These are phyloP conservation scores for Mucor irregularis DNA, from an alignment of 371 early-diverging fungal genomes.

Conservation along the genomic window DNA sequence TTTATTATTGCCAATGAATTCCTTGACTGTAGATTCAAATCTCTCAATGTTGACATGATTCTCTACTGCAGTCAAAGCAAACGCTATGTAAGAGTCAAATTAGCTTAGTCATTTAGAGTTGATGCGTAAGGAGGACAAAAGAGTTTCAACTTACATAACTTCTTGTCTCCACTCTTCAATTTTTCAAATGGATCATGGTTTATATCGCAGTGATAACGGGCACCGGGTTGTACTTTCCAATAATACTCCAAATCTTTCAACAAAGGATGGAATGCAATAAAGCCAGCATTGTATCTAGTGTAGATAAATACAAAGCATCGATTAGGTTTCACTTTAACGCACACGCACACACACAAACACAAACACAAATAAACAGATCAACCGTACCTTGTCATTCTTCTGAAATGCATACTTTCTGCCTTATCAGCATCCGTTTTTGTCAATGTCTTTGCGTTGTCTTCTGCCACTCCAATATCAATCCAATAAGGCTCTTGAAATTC, in stretches of 20 bases:
- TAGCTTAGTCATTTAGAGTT: neutral
- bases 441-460: conserved; percentile 15
- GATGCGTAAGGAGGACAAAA: neutral
- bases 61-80: conserved; percentile 77
- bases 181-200: conserved; percentile 33
- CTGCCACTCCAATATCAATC: conserved; percentile 33
- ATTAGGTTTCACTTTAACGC: neutral
- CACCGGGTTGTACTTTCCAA: conserved; percentile 45
- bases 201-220: conserved; percentile 37
- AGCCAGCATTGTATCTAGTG: conserved; percentile 77
- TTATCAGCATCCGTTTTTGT: conserved; percentile 1
- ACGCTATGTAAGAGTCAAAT: conserved; percentile 20
- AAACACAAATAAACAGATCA: neutral
- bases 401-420: conserved; percentile 27
- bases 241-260: conserved; percentile 38
- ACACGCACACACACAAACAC: neutral
- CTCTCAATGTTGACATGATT: conserved; percentile 76
- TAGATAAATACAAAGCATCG: too few species aligned
- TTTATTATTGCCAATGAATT: conserved; percentile 49
- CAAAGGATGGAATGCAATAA: conserved; percentile 68
- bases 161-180: conserved; percentile 32
- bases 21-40: conserved; percentile 34
- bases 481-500: conserved; percentile 40
- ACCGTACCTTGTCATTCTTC: conserved; percentile 31
- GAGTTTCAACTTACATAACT: conserved; percentile 73